Conservation (phyloP, 768 basidiomycete genomes). For the Collybia sp. region DNA sequence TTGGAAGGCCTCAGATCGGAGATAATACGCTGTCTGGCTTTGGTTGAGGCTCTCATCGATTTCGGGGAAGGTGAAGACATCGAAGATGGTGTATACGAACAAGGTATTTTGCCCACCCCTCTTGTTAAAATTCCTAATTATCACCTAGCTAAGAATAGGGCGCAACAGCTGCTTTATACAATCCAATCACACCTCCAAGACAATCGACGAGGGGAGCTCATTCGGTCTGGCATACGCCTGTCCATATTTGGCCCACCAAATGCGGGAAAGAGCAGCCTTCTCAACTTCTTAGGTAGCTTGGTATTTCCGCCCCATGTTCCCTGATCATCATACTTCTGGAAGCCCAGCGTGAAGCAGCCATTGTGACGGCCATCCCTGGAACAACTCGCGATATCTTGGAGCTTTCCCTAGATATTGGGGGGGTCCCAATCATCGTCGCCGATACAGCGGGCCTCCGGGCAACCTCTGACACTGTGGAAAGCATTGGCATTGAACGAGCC, state of each 20-base stretch:
- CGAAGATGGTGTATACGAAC: constrained; percentile 73
- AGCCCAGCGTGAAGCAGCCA: constrained; percentile 88
- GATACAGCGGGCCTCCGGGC: constrained; percentile 85
- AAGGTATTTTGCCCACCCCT: constrained; percentile 39
- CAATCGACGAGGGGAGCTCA: constrained; percentile 74
- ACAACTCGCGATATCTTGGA: constrained; percentile 89
- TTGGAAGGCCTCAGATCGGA: constrained; percentile 62
- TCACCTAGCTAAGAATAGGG: constrained; percentile 48
- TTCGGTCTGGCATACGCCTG: constrained; percentile 76
- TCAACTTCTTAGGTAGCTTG: constrained; percentile 75
- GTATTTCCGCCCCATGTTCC: neutral
- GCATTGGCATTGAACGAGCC: constrained; percentile 78
- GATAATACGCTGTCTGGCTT: constrained; percentile 70
- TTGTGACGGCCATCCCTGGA: constrained; percentile 83
- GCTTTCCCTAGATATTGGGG: constrained; percentile 83
- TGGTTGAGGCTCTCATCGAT: constrained; percentile 87
- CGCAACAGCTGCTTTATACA: constrained; percentile 37
- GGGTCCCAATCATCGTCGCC: constrained; percentile 72
- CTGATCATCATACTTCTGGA: neutral
- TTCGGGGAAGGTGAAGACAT: constrained; percentile 92
- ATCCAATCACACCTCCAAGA: constrained; percentile 63
- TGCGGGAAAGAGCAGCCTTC: constrained; percentile 86
- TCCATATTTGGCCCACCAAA: constrained; percentile 93
- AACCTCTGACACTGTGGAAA: constrained; percentile 70
- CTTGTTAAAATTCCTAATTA: constrained; percentile 1